Percentiles rank a stretch among this genome's conserved stretches.
phyloP scores from a whole-genome alignment of 202 grass and related monocot genomes.

The Dendrocalamus latiflorus region DNA sequence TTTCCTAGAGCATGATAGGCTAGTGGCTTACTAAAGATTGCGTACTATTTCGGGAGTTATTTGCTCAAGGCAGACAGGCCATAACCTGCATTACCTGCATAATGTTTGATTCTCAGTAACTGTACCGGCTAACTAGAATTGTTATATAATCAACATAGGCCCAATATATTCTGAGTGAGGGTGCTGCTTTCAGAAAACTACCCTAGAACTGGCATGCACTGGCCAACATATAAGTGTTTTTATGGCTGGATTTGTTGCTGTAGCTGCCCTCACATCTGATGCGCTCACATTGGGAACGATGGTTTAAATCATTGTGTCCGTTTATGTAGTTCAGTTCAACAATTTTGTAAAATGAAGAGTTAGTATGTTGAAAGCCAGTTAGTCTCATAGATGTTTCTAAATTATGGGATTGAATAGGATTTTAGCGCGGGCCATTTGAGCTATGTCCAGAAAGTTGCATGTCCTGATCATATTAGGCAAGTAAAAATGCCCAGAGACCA shows the following conservation, averaged over 20 bases:
- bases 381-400: neutral
- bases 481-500: neutral
- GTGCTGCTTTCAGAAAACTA: constrained; percentile 8
- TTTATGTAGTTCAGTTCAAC: neutral
- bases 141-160: neutral
- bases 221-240: neutral
- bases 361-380: constrained; percentile 10
- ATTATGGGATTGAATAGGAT: neutral
- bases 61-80: neutral
- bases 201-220: neutral
- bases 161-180: neutral
- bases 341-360: neutral
- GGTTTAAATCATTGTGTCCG: neutral
- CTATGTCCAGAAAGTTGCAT: neutral
- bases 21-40: neutral
- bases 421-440: neutral
- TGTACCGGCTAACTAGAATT: neutral
- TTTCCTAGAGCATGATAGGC: neutral
- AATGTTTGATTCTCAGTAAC: neutral
- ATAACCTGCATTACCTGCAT: neutral
- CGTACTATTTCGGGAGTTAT: neutral
- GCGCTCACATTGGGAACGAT: neutral
- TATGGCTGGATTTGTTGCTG: neutral
- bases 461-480: constrained; percentile 4
- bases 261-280: neutral